These are phyloP conservation scores for Boletales sp. DNA, from an alignment of 768 basidiomycete species.

Conservation along the genomic window DNA sequence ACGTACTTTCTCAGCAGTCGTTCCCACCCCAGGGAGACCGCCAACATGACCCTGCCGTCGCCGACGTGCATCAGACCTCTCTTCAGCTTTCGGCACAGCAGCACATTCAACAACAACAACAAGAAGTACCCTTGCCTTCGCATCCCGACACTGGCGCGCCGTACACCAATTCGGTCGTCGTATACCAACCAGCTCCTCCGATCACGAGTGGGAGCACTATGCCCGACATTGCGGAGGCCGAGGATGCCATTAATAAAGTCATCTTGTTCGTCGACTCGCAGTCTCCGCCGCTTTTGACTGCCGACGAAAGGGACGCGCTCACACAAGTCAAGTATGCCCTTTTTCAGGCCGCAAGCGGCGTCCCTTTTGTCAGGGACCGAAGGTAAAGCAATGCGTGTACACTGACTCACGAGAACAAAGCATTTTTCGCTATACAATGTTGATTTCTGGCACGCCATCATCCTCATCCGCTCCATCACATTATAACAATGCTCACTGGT, in stretches of 20 bases:
- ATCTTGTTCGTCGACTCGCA: conserved; percentile 50
- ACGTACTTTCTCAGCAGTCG: conserved; percentile 27
- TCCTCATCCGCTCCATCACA: conserved; percentile 12
- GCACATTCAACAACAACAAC: conserved; percentile 25
- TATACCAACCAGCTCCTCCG: conserved; percentile 32
- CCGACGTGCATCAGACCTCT: conserved; percentile 25
- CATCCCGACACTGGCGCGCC: conserved; percentile 21
- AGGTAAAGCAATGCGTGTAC: conserved; percentile 17
- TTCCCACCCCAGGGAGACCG: conserved; percentile 27
- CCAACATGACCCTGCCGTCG: conserved; percentile 23
- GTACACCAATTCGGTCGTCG: conserved; percentile 28
- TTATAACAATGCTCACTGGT: conserved; percentile 18
- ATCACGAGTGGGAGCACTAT: conserved; percentile 30
- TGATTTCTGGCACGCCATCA: conserved; percentile 10
- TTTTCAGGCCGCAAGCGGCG: conserved; percentile 44
- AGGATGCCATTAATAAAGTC: conserved; percentile 52
- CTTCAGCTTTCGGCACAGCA: conserved; percentile 30
- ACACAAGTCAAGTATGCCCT: conserved; percentile 48
- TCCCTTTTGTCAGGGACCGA: conserved; percentile 33
- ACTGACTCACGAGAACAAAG: conserved; percentile 9
- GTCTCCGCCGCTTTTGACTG: conserved; percentile 26
- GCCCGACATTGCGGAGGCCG: conserved; percentile 47
- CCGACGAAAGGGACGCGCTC: conserved; percentile 40
- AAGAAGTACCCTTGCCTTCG: conserved; percentile 26
- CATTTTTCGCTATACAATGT: conserved; percentile 12